Evolutionary conservation across 2,329 filamentous ascomycete genomes (phyloP), one percentile per base, ranked within the genome.

Genomic region (Beauveria brongniartii): DNA sequence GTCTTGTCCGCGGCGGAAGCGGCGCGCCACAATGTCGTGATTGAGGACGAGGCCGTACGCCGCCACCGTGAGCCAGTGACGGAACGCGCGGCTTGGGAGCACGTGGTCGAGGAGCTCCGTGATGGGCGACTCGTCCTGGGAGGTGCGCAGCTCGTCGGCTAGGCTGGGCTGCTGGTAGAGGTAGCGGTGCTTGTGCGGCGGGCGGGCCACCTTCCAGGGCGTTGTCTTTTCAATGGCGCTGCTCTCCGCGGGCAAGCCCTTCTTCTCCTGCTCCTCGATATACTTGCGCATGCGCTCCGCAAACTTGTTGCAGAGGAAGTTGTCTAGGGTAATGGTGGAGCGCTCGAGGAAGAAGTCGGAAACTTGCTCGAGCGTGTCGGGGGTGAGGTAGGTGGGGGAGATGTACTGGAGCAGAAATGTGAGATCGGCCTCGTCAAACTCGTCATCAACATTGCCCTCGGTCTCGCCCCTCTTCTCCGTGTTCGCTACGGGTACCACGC

Each of bases 101-200:
- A 97, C 82, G 14, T 88, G 83, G 65, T 96, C 86, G 12, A 97
- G 75, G 9, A 99, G 80, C 71, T 95, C 90, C 59, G 87, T 84
- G 62, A 95, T 81, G 0, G 90, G 82, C 16, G 82, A 83, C 55
- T 77, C 73, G 50, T 80, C 74, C 47, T 74, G 66, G 3, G 71
- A 68, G 5, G 71, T 69, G 52, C 72, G 72, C 55, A 72, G 66
- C 55, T 75, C 67, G 61, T 73, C 64, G 53, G 73, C 64, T 58
- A 75, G 74, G 55, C 69, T 79, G 65, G 75, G 77, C 66, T 91
- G 86, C 63, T 90, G 82, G 74, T 94, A 99, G 2, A 96, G 79
- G 72, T 89, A 99, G 16, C 92, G 90, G 71, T 97, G 92, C 77
- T 99, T 99, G 77, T 99, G 92, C 0, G 94, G 94, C 44, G 94